Evolutionary conservation across 352 stramenopile species (phyloP).

Genomic region (Phytophthora ramorum): DNA sequence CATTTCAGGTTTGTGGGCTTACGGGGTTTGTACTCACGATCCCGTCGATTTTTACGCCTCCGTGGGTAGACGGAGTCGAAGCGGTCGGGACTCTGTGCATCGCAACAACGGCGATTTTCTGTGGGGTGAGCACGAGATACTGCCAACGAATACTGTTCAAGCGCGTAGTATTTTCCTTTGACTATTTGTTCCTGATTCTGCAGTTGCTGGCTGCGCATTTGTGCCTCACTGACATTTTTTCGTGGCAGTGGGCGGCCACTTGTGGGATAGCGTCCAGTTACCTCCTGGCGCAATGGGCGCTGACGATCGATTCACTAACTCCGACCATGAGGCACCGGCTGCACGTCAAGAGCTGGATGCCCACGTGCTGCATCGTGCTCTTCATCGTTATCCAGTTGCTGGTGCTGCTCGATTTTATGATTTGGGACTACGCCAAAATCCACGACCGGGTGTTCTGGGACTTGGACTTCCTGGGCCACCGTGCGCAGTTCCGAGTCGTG

Average conservation of each 20-base stretch:
- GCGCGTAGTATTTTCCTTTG: conserved; percentile 26
- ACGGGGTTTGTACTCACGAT: conserved; percentile 30
- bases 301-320: conserved; percentile 29
- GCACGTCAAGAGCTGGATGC: conserved; percentile 31
- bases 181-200: conserved; percentile 34
- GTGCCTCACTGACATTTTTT: conserved; percentile 33
- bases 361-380: conserved; percentile 26
- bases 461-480: conserved; percentile 21
- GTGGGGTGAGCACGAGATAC: conserved; percentile 9
- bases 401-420: conserved; percentile 21
- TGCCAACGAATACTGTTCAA: conserved; percentile 25
- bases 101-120: conserved; percentile 13
- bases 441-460: conserved; percentile 35
- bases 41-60: conserved; percentile 24
- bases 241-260: conserved; percentile 25
- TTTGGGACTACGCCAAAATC: conserved; percentile 24
- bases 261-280: conserved; percentile 25
- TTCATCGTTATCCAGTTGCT: conserved; percentile 35
- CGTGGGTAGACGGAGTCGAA: neutral
- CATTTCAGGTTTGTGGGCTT: conserved; percentile 16
- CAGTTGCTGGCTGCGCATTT: conserved; percentile 34
- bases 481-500: conserved; percentile 31
- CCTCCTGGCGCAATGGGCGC: conserved; percentile 20
- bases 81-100: conserved; percentile 8
- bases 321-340: conserved; percentile 25